phyloP scores from a whole-genome alignment of 805 yeast species.

The Monosporozyma unispora region DNA sequence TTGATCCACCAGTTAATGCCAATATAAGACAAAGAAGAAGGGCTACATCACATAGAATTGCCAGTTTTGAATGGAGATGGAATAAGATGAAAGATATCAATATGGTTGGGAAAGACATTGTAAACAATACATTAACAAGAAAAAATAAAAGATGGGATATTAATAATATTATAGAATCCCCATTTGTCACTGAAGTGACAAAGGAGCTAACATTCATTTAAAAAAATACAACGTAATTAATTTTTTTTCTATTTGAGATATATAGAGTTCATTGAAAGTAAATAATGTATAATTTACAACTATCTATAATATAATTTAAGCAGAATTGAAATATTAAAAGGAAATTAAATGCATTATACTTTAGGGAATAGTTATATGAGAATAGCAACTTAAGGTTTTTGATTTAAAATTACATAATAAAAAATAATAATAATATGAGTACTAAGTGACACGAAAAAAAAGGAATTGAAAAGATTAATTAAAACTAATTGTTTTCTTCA shows the following conservation, averaged over 20 bases:
- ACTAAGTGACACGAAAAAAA: not conserved
- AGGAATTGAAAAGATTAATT: not conserved
- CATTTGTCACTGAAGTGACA: constrained; percentile 12
- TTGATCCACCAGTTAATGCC: constrained; percentile 68
- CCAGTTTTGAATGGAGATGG: constrained; percentile 92
- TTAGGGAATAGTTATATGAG: not conserved
- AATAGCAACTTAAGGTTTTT: not conserved
- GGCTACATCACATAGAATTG: constrained; percentile 76
- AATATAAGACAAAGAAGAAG: constrained; percentile 28
- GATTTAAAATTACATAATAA: not conserved
- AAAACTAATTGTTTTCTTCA: not conserved
- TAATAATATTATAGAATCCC: constrained; percentile 16
- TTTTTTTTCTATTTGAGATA: not conserved
- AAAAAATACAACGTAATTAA: not conserved
- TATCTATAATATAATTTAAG: too few species aligned
- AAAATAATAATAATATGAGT: too few species aligned
- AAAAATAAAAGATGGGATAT: constrained; percentile 26
- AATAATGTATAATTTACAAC: not conserved
- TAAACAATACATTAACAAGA: constrained; percentile 23
- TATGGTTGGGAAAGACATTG: constrained; percentile 21
- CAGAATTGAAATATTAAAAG: too few species aligned
- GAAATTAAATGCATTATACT: not conserved
- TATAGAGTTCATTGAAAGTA: not conserved
- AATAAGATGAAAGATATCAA: constrained; percentile 26
- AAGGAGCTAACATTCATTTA: constrained; percentile 4